phyloP scores from a whole-genome alignment of 495 filamentous ascomycete genomes.

The Tuber borchii region DNA sequence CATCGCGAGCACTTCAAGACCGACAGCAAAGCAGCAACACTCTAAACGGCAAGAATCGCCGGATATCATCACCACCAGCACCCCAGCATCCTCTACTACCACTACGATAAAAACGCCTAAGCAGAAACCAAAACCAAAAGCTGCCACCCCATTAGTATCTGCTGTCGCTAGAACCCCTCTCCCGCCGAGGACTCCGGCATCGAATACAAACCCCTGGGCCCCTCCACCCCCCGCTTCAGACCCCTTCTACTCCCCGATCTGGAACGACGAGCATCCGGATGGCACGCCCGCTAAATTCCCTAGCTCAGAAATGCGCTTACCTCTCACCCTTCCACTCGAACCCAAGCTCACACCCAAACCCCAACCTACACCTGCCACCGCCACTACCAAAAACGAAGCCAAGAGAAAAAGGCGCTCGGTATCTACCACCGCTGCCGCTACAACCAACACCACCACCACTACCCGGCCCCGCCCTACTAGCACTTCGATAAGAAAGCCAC shows the following conservation, averaged over 20 bases:
- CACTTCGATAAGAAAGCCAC: not conserved
- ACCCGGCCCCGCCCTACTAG: not conserved
- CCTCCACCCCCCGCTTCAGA: constrained; percentile 19
- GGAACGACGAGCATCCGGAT: constrained; percentile 38
- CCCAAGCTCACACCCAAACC: not conserved
- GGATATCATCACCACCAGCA: not conserved
- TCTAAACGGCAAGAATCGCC: not conserved
- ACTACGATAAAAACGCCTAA: not conserved
- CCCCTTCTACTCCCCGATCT: constrained; percentile 33
- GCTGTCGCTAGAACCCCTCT: not conserved
- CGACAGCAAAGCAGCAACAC: not conserved
- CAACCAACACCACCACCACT: not conserved
- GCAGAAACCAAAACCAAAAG: not conserved
- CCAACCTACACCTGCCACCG: not conserved
- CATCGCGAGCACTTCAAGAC: not conserved
- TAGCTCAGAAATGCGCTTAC: not conserved
- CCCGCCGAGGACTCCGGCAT: not conserved
- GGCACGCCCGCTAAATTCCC: constrained; percentile 33
- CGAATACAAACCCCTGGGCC: constrained; percentile 21
- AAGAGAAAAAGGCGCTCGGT: not conserved
- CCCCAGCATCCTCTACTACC: not conserved
- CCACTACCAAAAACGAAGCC: not conserved
- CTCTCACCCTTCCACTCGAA: not conserved
- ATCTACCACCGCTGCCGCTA: not conserved
- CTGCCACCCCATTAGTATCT: not conserved